These are phyloP conservation scores for Aspergillus ustus DNA, from an alignment of 2,329 filamentous ascomycete species.

Conservation along the genomic window DNA sequence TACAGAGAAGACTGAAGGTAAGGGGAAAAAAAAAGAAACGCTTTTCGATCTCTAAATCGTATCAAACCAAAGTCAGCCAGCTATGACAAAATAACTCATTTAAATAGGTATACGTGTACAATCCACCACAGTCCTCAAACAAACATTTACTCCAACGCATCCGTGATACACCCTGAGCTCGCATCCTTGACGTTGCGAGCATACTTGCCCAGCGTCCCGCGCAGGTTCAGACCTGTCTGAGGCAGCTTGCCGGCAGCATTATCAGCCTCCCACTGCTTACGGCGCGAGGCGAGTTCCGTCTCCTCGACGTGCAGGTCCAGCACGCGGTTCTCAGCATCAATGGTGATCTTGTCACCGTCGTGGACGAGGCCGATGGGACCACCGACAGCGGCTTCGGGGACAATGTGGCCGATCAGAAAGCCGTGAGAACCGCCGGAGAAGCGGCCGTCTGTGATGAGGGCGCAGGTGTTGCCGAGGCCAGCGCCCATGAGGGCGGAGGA, in stretches of 20 bases:
- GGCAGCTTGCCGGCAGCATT: constrained; percentile 44
- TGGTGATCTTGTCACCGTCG: constrained; percentile 79
- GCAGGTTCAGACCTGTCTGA: constrained; percentile 60
- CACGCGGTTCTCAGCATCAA: constrained; percentile 75
- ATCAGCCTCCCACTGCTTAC: constrained; percentile 62
- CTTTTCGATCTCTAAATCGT: constrained; percentile 13
- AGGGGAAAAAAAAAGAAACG: constrained; percentile 3
- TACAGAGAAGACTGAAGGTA: not conserved
- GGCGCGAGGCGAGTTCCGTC: constrained; percentile 64
- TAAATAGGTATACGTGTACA: not conserved
- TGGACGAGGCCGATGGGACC: constrained; percentile 82
- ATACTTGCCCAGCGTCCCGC: constrained; percentile 74
- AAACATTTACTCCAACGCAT: constrained; percentile 40
- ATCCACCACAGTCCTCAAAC: not conserved
- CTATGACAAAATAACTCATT: constrained; percentile 6
- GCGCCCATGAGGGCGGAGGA: constrained; percentile 74
- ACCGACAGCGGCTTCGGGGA: constrained; percentile 83
- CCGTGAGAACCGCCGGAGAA: constrained; percentile 75
- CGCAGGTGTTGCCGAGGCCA: constrained; percentile 70
- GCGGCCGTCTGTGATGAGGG: constrained; percentile 71
- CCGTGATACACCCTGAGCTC: constrained; percentile 54
- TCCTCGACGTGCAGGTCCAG: constrained; percentile 70
- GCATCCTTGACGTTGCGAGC: constrained; percentile 56
- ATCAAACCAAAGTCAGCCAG: constrained; percentile 1
- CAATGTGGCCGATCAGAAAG: constrained; percentile 86